Base-by-base conservation (phyloP, 352 stramenopile species). In the Pythium sukuiense region DNA sequence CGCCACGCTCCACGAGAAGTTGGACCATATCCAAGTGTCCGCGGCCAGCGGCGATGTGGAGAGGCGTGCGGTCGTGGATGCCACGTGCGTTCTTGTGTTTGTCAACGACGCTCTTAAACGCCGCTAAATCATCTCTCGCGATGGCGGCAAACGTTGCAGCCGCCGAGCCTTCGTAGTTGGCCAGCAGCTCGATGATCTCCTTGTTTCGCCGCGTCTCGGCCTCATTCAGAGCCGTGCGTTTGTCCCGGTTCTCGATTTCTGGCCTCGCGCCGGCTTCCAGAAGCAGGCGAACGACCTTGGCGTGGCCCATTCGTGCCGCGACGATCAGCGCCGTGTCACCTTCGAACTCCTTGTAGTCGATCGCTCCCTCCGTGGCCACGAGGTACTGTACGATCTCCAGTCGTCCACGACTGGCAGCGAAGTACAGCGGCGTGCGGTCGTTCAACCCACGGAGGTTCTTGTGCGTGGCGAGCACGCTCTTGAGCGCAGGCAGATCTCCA, bases 31-130 rank as follows among this genome's bases (percentile, higher is more conserved):
- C 62, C 1, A 81, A 41, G 1, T 33, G 45, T 3, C 75, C 75
- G 27, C 68, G 71, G 32, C 80, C 79, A 2, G 77, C 76, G 2
- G 77, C 76, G n/a, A 80, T 26, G 27, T 85, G 77, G 24, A 85
- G 45, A 4, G 67, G 61, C 16, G 76, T 79, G 18, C 73, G 79
- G 29, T 55, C 48, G n/a, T 71, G 64, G 0, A 59, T 58, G 6
- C 77, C 63, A 45, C 76, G 74, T 13, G 61, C 59, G 9, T 37
- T 59, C 45, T 64, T 55, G 13, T 53, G 50, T 9, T 46, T 35
- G 32, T 35, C 32, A 8, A 35, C 32, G 32, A 35, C 4, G 8
- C 4, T 8, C 32, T 35, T 35, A 9, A 62, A 30, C 2, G 29
- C 41, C 2, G 30, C 41, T 1, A 62, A 7, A 6, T 62, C 56